Base-by-base conservation (phyloP, 805 yeast species). In the Candida corydali region DNA sequence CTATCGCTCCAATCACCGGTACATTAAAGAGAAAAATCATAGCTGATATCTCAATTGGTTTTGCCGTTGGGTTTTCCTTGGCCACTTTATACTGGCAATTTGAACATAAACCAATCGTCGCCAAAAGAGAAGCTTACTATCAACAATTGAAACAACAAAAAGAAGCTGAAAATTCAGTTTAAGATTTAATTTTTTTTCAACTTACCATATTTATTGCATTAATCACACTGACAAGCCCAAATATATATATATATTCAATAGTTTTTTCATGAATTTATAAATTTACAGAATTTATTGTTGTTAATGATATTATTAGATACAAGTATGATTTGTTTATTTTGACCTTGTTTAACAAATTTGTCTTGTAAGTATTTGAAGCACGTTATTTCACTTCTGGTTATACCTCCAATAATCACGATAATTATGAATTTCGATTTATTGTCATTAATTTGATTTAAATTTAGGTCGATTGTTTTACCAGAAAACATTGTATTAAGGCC, bases 1-100 rank as follows among this genome's bases (percentile, higher is more conserved):
- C 88, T 62, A 73, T 86, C 57, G 85, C 91, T 57, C 93, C 94
- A 54, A 86, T 89, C 55, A 76, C 81, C 37, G 96, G 96, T 50
- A 69, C 82, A 44, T 75, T 89, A 50, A 86, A 78, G 69, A 85
- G 78, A 73, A 84, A 80, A 69, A 77, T 86, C 63, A 72, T 81
- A 58, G 76, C 83, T 50, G 96, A 89, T 55, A 78, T 89, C 60
- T 46, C 78, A 51, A 64, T 82, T 46, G 95, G 93, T 43, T 73
- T 78, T 65, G 75, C 52, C 38, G 52, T 56, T 46, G 91, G 91
- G 39, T 65, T 75, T 41, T 75, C 61, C 26, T 48, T 65, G 50
- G 75, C 79, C 55, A 88, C 82, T 43, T 69, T 73, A 46, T 75
- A 73, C 66, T 88, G 91, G 93, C 83, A 95, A 86, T 78, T 80